These are phyloP conservation scores for Dalbergia cultrata DNA, from an alignment of 306 rosid genomes.

Conservation along the genomic window DNA sequence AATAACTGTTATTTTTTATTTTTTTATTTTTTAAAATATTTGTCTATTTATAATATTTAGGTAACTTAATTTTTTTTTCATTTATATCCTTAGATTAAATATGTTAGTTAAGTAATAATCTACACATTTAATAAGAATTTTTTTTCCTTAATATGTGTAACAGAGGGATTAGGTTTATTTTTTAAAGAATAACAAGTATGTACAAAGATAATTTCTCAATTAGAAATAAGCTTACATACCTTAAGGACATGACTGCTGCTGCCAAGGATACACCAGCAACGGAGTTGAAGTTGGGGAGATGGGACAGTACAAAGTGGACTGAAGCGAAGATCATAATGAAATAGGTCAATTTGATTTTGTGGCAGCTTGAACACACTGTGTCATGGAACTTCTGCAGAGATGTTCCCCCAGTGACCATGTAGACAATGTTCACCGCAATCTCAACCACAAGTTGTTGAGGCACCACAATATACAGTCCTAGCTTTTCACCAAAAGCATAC, in stretches of 20 bases:
- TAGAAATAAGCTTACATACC: conserved; percentile 48
- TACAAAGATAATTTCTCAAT: no score
- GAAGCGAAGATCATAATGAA: conserved; percentile 90
- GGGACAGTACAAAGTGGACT: conserved; percentile 79
- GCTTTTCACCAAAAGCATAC: conserved; percentile 81
- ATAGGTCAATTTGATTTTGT: conserved; percentile 59
- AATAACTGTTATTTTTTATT: no score
- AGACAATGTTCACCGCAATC: conserved; percentile 69
- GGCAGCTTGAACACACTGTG: conserved; percentile 56
- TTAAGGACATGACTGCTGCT: conserved; percentile 84
- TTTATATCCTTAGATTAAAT: no score
- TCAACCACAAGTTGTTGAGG: conserved; percentile 83
- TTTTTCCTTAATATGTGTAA: no score
- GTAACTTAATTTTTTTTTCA: no score
- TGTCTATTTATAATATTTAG: no score
- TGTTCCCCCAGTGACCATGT: conserved; percentile 84
- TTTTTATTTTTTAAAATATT: no score
- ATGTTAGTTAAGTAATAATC: no score
- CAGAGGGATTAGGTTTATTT: no score
- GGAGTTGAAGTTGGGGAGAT: conserved; percentile 85
- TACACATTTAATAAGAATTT: no score
- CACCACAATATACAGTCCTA: conserved; percentile 85
- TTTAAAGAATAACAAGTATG: no score
- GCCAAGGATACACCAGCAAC: conserved; percentile 76
- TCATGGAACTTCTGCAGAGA: conserved; percentile 72